phyloP scores from a whole-genome alignment of 371 early-diverging fungal genomes.

The Apophysomyces elegans region DNA sequence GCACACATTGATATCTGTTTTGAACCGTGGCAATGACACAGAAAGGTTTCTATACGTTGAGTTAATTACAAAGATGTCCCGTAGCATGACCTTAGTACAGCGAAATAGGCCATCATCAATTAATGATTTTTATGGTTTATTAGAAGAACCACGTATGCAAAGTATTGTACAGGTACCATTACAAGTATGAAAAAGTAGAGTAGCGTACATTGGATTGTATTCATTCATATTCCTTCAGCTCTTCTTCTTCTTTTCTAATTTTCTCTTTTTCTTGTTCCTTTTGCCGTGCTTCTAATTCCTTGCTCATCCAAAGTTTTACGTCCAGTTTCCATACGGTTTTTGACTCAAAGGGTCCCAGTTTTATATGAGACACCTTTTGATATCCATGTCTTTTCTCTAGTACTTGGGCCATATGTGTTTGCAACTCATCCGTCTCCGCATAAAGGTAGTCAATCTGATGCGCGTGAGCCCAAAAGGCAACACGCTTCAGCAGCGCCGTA shows the following conservation, averaged over 20 bases:
- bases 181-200: too few relatives aligned
- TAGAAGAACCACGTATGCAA: too few relatives aligned
- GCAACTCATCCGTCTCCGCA: slow-evolving; percentile 51
- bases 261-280: slow-evolving; percentile 29
- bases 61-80: too few relatives aligned
- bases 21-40: too few relatives aligned
- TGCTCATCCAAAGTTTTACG: slow-evolving; percentile 53
- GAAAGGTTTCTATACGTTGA: too few relatives aligned
- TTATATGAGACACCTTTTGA: slow-evolving; percentile 30
- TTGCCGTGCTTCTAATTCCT: slow-evolving; percentile 34
- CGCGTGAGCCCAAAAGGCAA: slow-evolving; percentile 51
- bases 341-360: slow-evolving; percentile 30
- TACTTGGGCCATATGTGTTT: slow-evolving; percentile 32
- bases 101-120: too few relatives aligned
- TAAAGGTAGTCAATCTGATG: slow-evolving; percentile 50
- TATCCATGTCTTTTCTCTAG: slow-evolving; percentile 49
- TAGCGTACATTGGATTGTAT: not conserved
- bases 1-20: too few relatives aligned
- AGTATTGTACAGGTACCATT: too few relatives aligned
- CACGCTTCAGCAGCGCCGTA: slow-evolving; percentile 50
- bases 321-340: slow-evolving; percentile 44
- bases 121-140: too few relatives aligned
- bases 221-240: slow-evolving; percentile 36
- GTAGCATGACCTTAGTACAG: too few relatives aligned
- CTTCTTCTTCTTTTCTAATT: slow-evolving; percentile 40